Evolutionary conservation across 805 yeast species (phyloP).

Genomic region (Phaffomyces antillensis): DNA sequence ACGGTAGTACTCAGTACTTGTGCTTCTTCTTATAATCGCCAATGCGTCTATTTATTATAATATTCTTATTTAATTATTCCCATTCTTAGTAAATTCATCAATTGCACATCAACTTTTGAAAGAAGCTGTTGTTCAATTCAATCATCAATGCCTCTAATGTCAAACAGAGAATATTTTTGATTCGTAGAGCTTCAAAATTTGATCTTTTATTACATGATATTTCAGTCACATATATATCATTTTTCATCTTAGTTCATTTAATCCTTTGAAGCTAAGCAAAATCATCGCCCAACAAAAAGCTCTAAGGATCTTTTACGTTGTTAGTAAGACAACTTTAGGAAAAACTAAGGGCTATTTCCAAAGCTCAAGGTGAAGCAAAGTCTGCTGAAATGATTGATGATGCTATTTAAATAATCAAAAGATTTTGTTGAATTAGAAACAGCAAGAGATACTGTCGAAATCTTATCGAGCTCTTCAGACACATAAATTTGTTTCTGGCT

Average conservation of each 20-base stretch:
- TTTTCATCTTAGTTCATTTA: conserved; percentile 96
- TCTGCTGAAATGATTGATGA: conserved; percentile 98
- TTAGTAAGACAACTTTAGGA: conserved; percentile 95
- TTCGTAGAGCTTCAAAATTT: conserved; percentile 87
- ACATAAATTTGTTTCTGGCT: conserved; percentile 13
- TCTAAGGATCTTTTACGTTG: conserved; percentile 94
- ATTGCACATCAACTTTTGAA: conserved; percentile 95
- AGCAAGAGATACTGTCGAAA: conserved; percentile 89
- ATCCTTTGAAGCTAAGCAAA: conserved; percentile 97
- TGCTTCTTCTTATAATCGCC: too few relatives aligned
- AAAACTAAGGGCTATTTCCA: conserved; percentile 93
- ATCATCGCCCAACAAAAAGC: conserved; percentile 99
- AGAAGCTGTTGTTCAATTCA: conserved; percentile 96
- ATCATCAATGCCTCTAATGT: conserved; percentile 98
- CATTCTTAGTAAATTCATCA: too few relatives aligned
- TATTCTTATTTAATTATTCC: too few relatives aligned
- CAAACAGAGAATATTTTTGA: conserved; percentile 80
- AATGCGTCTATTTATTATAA: too few relatives aligned
- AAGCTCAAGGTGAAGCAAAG: conserved; percentile 97
- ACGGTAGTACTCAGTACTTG: too few relatives aligned
- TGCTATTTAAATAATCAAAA: conserved; percentile 87
- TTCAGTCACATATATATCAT: conserved; percentile 93
- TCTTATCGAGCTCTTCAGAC: conserved; percentile 84
- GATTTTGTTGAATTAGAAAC: conserved; percentile 97
- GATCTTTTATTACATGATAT: conserved; percentile 89